Evolutionary conservation across 176 grass and related monocot genomes (phyloP).

Genomic region (Saccharum officinarum): DNA sequence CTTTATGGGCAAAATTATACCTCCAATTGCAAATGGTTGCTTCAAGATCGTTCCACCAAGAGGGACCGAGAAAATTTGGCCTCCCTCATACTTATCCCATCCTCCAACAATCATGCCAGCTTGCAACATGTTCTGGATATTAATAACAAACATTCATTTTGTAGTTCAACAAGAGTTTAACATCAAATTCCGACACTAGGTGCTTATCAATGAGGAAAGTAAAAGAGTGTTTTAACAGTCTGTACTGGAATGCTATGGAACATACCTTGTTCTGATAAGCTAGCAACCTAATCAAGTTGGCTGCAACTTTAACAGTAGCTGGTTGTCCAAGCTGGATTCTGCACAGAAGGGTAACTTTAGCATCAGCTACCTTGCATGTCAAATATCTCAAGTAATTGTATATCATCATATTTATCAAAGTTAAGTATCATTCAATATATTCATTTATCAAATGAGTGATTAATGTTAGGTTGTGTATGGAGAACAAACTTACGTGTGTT

Average conservation of each 20-base stretch:
- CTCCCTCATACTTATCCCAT: slow-evolving; percentile 97
- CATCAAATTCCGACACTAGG: neutral
- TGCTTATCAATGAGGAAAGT: neutral
- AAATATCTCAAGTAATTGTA: neutral
- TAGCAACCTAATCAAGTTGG: slow-evolving; percentile 92
- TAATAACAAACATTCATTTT: slow-evolving; percentile 11
- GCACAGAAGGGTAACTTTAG: slow-evolving; percentile 4
- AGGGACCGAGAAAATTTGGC: slow-evolving; percentile 88
- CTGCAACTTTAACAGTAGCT: slow-evolving; percentile 89
- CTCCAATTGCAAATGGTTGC: slow-evolving; percentile 96
- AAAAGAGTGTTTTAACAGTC: neutral
- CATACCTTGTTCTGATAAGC: slow-evolving; percentile 96
- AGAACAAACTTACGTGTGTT: slow-evolving; percentile 84
- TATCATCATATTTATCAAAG: neutral
- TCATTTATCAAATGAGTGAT: neutral
- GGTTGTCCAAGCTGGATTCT: slow-evolving; percentile 96
- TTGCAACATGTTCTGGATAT: slow-evolving; percentile 89
- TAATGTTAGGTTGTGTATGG: neutral
- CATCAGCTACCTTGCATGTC: slow-evolving; percentile 30
- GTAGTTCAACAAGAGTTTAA: neutral
- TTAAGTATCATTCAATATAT: neutral
- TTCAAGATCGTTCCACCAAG: slow-evolving; percentile 90
- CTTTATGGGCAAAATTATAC: slow-evolving; percentile 30
- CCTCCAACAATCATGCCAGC: slow-evolving; percentile 94
- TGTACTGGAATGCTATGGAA: slow-evolving; percentile 16